Percentiles rank a stretch among this genome's conserved stretches.
Evolutionary conservation across 331 rosid species (phyloP).

Genomic region (Prunus yedoensis): DNA sequence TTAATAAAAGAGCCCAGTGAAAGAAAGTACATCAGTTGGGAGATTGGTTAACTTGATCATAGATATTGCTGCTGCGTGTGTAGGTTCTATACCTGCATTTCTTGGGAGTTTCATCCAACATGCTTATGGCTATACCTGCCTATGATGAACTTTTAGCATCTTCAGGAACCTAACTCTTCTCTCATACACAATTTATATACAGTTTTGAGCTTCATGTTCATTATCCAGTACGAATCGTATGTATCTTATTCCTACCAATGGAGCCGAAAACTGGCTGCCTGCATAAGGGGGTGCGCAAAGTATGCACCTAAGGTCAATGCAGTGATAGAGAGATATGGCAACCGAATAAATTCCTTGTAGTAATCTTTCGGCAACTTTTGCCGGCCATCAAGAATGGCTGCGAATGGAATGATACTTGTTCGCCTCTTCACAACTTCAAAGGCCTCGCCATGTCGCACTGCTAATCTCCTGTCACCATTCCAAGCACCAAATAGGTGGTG

Average conservation of each 20-base stretch:
- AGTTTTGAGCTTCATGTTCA: neutral
- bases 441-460: slow-evolving; percentile 53
- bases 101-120: neutral
- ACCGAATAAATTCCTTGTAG: slow-evolving; percentile 80
- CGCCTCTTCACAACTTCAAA: slow-evolving; percentile 63
- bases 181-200: neutral
- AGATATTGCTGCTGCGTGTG: no score
- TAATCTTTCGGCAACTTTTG: slow-evolving; percentile 79
- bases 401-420: slow-evolving; percentile 86
- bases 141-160: neutral
- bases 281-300: slow-evolving; percentile 90
- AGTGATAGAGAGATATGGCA: slow-evolving; percentile 79
- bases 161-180: neutral
- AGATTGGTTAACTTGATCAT: no score
- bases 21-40: no score
- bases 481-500: slow-evolving; percentile 95
- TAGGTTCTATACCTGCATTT: no score
- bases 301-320: slow-evolving; percentile 81
- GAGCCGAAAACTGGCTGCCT: slow-evolving; percentile 72
- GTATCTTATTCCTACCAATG: slow-evolving; percentile 59
- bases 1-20: no score
- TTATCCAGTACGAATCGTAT: neutral
- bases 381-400: slow-evolving; percentile 86
- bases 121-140: neutral
- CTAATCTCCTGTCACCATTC: slow-evolving; percentile 88